Conservation (phyloP, 2,329 filamentous ascomycete genomes). For the Penicillium olsonii region DNA sequence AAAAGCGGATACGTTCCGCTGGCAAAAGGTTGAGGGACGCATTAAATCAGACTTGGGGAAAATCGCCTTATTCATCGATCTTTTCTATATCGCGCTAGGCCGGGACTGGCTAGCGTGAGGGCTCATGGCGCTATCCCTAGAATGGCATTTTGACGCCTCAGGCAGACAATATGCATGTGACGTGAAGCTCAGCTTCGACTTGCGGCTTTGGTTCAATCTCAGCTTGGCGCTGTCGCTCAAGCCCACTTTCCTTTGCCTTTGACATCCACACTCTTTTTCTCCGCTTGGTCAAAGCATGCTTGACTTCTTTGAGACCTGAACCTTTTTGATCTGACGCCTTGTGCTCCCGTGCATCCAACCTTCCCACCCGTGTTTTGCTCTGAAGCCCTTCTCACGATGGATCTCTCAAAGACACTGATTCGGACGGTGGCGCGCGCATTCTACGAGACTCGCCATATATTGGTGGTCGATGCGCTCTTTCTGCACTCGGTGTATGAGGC, state of each 20-base stretch:
- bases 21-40: conserved; percentile 19
- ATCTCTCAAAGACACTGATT: conserved; percentile 75
- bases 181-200: conserved; percentile 9
- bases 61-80: conserved; percentile 8
- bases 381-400: conserved; percentile 46
- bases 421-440: conserved; percentile 84
- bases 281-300: conserved; percentile 2
- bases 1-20: conserved; percentile 18
- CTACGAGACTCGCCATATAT: conserved; percentile 79
- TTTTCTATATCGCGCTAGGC: conserved; percentile 13
- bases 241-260: not conserved
- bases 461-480: conserved; percentile 78
- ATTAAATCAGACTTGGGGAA: conserved; percentile 11
- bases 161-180: conserved; percentile 16
- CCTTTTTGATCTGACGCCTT: conserved; percentile 4
- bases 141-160: conserved; percentile 6
- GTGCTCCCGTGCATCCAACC: conserved; percentile 1
- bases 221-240: conserved; percentile 9
- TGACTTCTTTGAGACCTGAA: conserved; percentile 1
- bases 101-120: not conserved
- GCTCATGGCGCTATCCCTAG: not conserved
- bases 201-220: conserved; percentile 5
- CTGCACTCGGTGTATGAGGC: conserved; percentile 66
- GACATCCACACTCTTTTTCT: conserved; percentile 5
- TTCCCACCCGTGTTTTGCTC: not conserved